These are phyloP conservation scores for Metschnikowia cubensis DNA, from an alignment of 805 yeast genomes.

Conservation along the genomic window DNA sequence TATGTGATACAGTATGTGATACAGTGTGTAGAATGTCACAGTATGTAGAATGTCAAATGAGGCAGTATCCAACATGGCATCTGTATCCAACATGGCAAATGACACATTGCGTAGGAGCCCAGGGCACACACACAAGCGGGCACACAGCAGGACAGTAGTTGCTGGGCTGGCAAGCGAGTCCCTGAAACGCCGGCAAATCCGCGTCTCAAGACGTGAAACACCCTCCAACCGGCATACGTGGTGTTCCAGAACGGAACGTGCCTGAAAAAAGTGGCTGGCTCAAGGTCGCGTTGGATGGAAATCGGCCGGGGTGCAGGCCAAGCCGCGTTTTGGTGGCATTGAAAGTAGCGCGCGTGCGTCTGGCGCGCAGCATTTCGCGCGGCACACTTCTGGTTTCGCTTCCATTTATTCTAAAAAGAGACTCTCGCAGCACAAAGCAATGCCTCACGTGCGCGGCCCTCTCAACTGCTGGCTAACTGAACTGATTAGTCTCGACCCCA, in stretches of 20 bases:
- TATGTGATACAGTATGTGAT: too few species aligned
- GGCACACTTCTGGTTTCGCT: not conserved
- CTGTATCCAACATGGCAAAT: not conserved
- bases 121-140: not conserved
- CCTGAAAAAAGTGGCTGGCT: conserved; percentile 4
- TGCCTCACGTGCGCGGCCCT: conserved; percentile 1
- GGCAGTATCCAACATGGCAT: not conserved
- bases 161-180: not conserved
- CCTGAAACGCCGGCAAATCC: not conserved
- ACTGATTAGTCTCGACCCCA: not conserved
- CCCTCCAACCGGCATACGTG: not conserved
- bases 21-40: too few species aligned
- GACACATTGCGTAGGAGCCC: not conserved
- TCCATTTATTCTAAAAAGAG: conserved; percentile 1
- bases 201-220: not conserved
- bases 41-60: too few species aligned
- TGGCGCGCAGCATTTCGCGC: not conserved
- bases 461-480: conserved; percentile 2
- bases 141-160: not conserved
- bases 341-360: not conserved
- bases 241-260: conserved; percentile 2
- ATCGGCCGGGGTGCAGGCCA: conserved; percentile 2
- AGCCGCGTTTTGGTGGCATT: conserved; percentile 1
- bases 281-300: not conserved
- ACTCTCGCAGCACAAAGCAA: conserved; percentile 1